phyloP scores from a whole-genome alignment of 208 protist species.

The Leptomonas pyrrhocoris region DNA sequence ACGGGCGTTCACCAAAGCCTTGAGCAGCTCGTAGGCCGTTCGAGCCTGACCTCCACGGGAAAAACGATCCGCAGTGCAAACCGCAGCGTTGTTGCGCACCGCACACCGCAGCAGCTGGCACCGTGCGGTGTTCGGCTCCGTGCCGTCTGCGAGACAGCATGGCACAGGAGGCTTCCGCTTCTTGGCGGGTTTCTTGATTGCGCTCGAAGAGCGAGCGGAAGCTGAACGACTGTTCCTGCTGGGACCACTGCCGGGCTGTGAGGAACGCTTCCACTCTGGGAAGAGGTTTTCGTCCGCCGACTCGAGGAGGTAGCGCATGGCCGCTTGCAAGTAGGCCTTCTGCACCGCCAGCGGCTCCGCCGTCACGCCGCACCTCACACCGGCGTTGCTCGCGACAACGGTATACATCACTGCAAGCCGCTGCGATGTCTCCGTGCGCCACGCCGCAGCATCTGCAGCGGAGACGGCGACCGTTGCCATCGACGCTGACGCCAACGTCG shows the following conservation, averaged over 20 bases:
- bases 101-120: constrained; percentile 24
- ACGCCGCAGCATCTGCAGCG: neutral
- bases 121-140: neutral
- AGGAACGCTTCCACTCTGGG: constrained; percentile 24
- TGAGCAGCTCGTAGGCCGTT: constrained; percentile 39
- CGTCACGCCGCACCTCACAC: constrained; percentile 49
- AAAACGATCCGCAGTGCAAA: constrained; percentile 23
- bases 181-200: neutral
- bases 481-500: neutral
- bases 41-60: constrained; percentile 23
- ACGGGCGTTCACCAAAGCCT: constrained; percentile 42
- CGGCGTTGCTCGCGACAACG: constrained; percentile 58
- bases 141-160: neutral
- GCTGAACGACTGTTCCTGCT: neutral
- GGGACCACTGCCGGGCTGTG: neutral
- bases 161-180: constrained; percentile 15
- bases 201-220: neutral
- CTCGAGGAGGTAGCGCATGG: constrained; percentile 41
- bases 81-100: constrained; percentile 29
- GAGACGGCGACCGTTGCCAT: constrained; percentile 11
- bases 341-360: constrained; percentile 47
- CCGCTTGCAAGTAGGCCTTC: constrained; percentile 49
- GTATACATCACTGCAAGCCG: constrained; percentile 54
- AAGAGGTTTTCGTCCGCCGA: constrained; percentile 19
- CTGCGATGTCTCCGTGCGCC: constrained; percentile 36